Base-by-base conservation (phyloP, 169 alveolate genomes). In the Cystoisospora suis region DNA sequence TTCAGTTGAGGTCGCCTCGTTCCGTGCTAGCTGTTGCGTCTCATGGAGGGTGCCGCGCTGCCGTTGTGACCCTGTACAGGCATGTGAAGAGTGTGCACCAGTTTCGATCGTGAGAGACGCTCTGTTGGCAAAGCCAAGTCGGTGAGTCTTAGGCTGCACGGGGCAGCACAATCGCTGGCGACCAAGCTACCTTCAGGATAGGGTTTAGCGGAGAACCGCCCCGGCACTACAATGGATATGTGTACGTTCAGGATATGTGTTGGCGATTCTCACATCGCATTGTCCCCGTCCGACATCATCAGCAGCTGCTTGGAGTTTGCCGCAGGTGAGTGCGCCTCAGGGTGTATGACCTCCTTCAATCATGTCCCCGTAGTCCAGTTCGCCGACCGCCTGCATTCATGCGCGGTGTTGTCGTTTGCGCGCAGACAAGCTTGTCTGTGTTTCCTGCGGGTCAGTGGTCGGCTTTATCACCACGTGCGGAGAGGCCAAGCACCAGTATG, bases 61-160 rank as follows among this genome's bases (percentile, higher is more conserved):
- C n/a, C n/a, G n/a, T 40, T 72, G 15, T 12, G 81, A 12, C 12
- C 42, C 3, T 36, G 9, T 38, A 6, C 83, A 72, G 83, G 83
- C 56, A 3, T 72, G 83, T 40, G 83, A 72, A 38, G 83, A 72
- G 56, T 72, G 83, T 38, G 23, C 56, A 12, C 83, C 83, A 40
- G 56, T 72, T 34, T 12, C 47, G 42, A 38, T 72, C n/a, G 32
- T n/a, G 27, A 34, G 32, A 27, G 53, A n/a, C 27, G 53, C 3
- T 4, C 29, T 72, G 36, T 53, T 72, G 36, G 56, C 83, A 38
- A 34, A 40, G 46, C 47, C 47, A 38, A 72, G 42, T 36, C 83
- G 23, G 83, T 72, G 4, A 72, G 83, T 27, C n/a, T n/a, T n/a
- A n/a, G n/a, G n/a, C n/a, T n/a, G n/a, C n/a, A n/a, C n/a, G n/a